These are phyloP conservation scores for Talaromyces liani DNA, from an alignment of 495 filamentous ascomycete species.

Conservation along the genomic window DNA sequence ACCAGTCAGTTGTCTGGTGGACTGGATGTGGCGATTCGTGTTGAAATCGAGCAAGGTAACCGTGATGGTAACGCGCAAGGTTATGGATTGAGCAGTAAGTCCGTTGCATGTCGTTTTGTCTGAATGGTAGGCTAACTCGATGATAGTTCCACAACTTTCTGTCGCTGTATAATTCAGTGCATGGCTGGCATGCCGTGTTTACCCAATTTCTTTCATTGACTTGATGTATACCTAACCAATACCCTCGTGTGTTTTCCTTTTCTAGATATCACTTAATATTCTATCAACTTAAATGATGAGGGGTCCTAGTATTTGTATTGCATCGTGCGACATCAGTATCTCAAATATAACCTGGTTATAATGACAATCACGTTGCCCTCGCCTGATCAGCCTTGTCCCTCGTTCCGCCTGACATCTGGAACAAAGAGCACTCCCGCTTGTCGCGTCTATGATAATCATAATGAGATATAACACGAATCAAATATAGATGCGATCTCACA, in stretches of 20 bases:
- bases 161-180: neutral
- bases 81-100: conserved; percentile 59
- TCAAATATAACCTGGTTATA: neutral
- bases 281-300: neutral
- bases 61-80: conserved; percentile 52
- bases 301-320: neutral
- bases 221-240: neutral
- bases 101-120: neutral
- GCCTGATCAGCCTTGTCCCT: neutral
- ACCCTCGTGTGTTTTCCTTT: neutral
- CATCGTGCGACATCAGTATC: neutral
- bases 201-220: neutral
- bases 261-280: neutral
- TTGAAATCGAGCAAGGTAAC: conserved; percentile 66
- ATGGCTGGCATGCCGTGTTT: neutral
- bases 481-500: neutral
- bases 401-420: neutral
- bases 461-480: too few species aligned
- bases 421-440: neutral
- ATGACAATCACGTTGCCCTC: neutral
- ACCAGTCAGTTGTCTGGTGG: conserved; percentile 50
- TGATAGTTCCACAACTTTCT: conserved; percentile 22
- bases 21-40: conserved; percentile 58
- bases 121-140: neutral
- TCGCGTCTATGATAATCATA: neutral